Evolutionary conservation across 2,329 filamentous ascomycete genomes (phyloP).

Genomic region (Colletotrichum filicis): DNA sequence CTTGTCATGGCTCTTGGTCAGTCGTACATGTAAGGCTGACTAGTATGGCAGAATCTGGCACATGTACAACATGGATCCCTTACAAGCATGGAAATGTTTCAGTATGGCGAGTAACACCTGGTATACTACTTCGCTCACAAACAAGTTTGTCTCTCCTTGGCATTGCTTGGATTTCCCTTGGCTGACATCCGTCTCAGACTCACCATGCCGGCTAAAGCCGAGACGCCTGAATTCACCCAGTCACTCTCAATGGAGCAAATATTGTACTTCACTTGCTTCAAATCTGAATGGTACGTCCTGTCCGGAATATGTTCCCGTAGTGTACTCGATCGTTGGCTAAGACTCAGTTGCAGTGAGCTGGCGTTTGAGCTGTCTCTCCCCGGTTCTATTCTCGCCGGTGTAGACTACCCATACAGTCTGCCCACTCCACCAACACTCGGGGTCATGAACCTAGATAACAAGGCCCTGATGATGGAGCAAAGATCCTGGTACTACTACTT

Average conservation of each 20-base stretch:
- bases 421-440: slow-evolving; percentile 21
- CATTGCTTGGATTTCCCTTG: too few relatives aligned
- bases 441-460: slow-evolving; percentile 17
- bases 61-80: slow-evolving; percentile 36
- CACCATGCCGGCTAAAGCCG: slow-evolving; percentile 6
- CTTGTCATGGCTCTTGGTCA: not conserved
- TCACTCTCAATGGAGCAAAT: slow-evolving; percentile 25
- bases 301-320: not conserved
- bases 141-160: not conserved
- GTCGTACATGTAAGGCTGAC: slow-evolving; percentile 11
- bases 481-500: slow-evolving; percentile 35
- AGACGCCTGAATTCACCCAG: slow-evolving; percentile 9
- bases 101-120: slow-evolving; percentile 33
- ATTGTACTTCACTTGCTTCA: slow-evolving; percentile 34
- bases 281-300: slow-evolving; percentile 24
- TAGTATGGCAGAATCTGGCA: slow-evolving; percentile 25
- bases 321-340: not conserved
- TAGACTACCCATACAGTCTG: slow-evolving; percentile 25
- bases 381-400: slow-evolving; percentile 23
- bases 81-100: slow-evolving; percentile 36
- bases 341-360: slow-evolving; percentile 1
- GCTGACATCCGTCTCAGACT: slow-evolving; percentile 5
- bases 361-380: slow-evolving; percentile 29
- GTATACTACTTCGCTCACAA: slow-evolving; percentile 29
- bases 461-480: slow-evolving; percentile 26